Percentiles rank a stretch among this genome's conserved stretches.
Evolutionary conservation across 495 filamentous ascomycete genomes (phyloP).

Genomic region (Penicillium desertorum): DNA sequence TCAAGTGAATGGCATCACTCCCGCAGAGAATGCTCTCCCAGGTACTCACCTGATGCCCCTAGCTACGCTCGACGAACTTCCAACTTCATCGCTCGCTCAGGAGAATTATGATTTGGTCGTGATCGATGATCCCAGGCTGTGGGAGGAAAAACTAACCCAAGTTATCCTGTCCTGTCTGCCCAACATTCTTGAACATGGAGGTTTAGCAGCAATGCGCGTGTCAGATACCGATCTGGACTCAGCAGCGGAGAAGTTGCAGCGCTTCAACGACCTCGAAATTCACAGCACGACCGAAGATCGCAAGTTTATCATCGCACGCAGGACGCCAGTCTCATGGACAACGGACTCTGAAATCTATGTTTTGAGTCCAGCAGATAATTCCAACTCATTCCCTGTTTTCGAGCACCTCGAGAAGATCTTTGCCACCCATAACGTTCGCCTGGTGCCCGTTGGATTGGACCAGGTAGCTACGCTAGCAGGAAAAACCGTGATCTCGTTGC

Average conservation of each 20-base stretch:
- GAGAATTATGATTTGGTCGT: constrained; percentile 16
- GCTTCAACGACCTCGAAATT: constrained; percentile 11
- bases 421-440: constrained; percentile 13
- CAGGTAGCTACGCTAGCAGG: constrained; percentile 13
- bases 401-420: constrained; percentile 20
- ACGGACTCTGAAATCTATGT: constrained; percentile 22
- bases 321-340: constrained; percentile 11
- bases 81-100: constrained; percentile 13
- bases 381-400: constrained; percentile 11
- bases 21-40: background rate
- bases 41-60: constrained; percentile 10
- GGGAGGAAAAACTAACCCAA: constrained; percentile 3
- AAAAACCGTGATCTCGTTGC: constrained; percentile 27
- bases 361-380: constrained; percentile 7
- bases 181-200: constrained; percentile 13
- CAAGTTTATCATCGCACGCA: constrained; percentile 17
- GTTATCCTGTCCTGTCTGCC: constrained; percentile 6
- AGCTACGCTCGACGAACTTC: constrained; percentile 7
- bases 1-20: background rate
- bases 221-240: constrained; percentile 6
- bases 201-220: constrained; percentile 15
- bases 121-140: constrained; percentile 16
- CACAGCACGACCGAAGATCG: constrained; percentile 17
- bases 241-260: constrained; percentile 7
- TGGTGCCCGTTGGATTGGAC: constrained; percentile 19